phyloP scores from a whole-genome alignment of 2,329 filamentous ascomycete genomes.

The Monosporascus ibericus region DNA sequence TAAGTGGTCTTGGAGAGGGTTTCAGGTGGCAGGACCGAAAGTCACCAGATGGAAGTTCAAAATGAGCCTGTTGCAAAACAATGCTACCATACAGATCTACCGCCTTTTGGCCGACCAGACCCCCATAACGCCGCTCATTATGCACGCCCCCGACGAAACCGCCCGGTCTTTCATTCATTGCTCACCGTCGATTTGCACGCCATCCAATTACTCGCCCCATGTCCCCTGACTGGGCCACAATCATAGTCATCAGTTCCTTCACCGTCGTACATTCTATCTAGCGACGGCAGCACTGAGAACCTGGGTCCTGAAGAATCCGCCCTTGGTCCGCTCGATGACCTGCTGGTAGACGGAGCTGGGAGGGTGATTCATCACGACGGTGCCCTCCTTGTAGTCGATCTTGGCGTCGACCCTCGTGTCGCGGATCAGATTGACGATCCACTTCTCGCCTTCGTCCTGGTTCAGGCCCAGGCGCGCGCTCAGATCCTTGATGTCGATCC shows the following conservation, averaged over 20 bases:
- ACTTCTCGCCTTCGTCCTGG: slow-evolving; percentile 97
- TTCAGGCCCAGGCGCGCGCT: slow-evolving; percentile 86
- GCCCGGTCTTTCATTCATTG: slow-evolving; percentile 9
- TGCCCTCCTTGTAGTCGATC: slow-evolving; percentile 98
- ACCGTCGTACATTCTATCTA: slow-evolving; percentile 31
- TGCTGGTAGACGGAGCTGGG: slow-evolving; percentile 98
- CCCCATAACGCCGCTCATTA: slow-evolving; percentile 22
- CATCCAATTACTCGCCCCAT: slow-evolving; percentile 7
- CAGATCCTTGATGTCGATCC: slow-evolving; percentile 96
- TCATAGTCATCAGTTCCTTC: slow-evolving; percentile 12
- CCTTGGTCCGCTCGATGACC: slow-evolving; percentile 98
- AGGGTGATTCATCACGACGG: slow-evolving; percentile 98
- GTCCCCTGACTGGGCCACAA: not conserved
- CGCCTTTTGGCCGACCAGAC: slow-evolving; percentile 19
- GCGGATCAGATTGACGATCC: slow-evolving; percentile 98
- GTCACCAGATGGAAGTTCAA: not conserved
- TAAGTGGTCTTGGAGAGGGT: not conserved
- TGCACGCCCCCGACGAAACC: slow-evolving; percentile 20
- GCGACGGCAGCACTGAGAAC: slow-evolving; percentile 69
- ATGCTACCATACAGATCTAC: slow-evolving; percentile 25
- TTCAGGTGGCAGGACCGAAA: not conserved
- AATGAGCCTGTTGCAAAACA: slow-evolving; percentile 11
- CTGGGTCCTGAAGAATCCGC: slow-evolving; percentile 96
- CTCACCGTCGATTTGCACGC: slow-evolving; percentile 8
- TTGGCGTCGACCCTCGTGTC: slow-evolving; percentile 97